Evolutionary conservation across 148 eudicot species (phyloP).

Genomic region (Rheum nobile): DNA sequence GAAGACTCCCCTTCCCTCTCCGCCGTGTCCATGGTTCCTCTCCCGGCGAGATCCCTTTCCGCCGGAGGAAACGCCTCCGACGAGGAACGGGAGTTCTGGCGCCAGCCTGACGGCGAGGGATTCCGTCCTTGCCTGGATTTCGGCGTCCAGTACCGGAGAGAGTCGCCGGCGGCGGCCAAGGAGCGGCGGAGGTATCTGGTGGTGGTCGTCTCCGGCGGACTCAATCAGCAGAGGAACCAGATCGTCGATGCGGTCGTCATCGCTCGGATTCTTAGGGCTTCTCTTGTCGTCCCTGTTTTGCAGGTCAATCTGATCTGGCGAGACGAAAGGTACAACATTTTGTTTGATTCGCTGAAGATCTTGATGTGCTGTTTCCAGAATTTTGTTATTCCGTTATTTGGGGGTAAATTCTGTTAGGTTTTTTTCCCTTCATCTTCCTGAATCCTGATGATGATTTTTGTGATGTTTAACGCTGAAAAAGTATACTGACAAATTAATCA

Average conservation of each 20-base stretch:
- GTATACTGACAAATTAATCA: too few species aligned
- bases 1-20: conserved; percentile 16
- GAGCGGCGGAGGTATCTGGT: conserved; percentile 46
- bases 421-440: too few species aligned
- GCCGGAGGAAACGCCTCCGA: conserved; percentile 16
- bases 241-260: conserved; percentile 66
- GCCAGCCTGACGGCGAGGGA: conserved; percentile 47
- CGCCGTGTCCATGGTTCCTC: conserved; percentile 38
- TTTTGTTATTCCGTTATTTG: too few species aligned
- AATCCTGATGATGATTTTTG: too few species aligned
- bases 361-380: too few species aligned
- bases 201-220: conserved; percentile 61
- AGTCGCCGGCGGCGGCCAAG: conserved; percentile 25
- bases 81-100: conserved; percentile 44
- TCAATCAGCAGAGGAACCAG: conserved; percentile 66
- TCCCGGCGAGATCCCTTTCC: conserved; percentile 29
- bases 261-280: conserved; percentile 64
- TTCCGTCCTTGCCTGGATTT: conserved; percentile 56
- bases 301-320: conserved; percentile 62
- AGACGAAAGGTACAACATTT: conserved; percentile 45
- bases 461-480: too few species aligned
- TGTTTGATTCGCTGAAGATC: neutral
- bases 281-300: conserved; percentile 56
- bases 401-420: too few species aligned
- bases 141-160: conserved; percentile 33